Evolutionary conservation across 257 asterid genomes (phyloP), one percentile per base, ranked within the genome.

Genomic region (Marsdenia floribunda): DNA sequence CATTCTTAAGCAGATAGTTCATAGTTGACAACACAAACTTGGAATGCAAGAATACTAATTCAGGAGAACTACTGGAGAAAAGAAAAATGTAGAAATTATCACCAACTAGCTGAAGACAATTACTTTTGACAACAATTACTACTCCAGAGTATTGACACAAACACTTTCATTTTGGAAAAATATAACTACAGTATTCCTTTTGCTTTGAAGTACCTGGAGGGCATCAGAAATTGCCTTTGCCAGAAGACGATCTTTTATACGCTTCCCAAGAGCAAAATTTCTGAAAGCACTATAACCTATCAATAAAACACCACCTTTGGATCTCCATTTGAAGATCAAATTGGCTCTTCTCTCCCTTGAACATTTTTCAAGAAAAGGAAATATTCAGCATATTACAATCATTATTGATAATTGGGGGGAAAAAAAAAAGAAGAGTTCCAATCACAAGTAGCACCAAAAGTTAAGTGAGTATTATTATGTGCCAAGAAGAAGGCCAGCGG

Each of bases 221-320:
- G 83, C 82, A 65, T 74, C 81, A 81, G 91, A 84, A 52, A 94
- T 86, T 84, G 87, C 97, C 83, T 86, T 88, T 65, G 98, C 99
- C 79, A 83, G 74, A 50, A 90, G 87, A 22, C 93, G 91, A 78
- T 94, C 99, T 85, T 94, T 94, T 64, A 85, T 86, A 64, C 88
- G 86, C 91, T 94, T 94, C 75, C 98, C 99, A 40, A 94, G 86
- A 58, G 97, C 88, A 82, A 94, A 80, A 83, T 90, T 92, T 68
- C 98, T 89, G 83, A 94, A 94, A 75, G 98, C 95, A 14, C 90
- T 22, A 72, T 94, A 94, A 75, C 99, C 93, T 58, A 94, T 94
- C 82, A 94, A 82, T 86, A 94, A 92, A 75, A 94, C 77, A 22
- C 99, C 99, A 22, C 99, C 99, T 84, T 94, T 94, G 44, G 44